Percentiles rank a stretch among this genome's conserved stretches.
Evolutionary conservation across 345 rosid species (phyloP).

Genomic region (Turnera subulata): DNA sequence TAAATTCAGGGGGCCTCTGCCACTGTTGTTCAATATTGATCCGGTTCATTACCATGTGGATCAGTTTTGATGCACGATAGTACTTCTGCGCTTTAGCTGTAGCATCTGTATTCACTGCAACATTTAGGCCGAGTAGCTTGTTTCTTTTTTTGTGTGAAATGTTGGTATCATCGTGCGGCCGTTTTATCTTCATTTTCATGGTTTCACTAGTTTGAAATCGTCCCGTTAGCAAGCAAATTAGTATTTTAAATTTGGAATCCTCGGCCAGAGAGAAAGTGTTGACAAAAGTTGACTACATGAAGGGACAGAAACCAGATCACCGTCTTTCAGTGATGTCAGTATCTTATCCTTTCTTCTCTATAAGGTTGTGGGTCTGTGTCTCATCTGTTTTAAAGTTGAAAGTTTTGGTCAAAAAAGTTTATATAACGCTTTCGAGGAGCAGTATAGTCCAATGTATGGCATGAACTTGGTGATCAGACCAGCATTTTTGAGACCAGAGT

Average conservation of each 20-base stretch:
- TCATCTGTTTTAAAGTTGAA: background rate
- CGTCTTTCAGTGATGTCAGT: conserved; percentile 9
- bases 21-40: background rate
- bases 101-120: conserved; percentile 1
- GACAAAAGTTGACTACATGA: background rate
- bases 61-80: background rate
- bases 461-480: no score
- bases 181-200: background rate
- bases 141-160: conserved; percentile 1
- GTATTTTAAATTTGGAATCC: conserved; percentile 4
- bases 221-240: background rate
- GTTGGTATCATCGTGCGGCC: no score
- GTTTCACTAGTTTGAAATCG: background rate
- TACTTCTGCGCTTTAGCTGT: conserved; percentile 2
- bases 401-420: conserved; percentile 5
- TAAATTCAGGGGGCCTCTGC: conserved; percentile 2
- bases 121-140: background rate
- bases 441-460: no score
- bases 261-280: conserved; percentile 10
- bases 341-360: conserved; percentile 15
- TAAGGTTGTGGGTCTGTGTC: conserved; percentile 7
- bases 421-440: no score
- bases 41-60: background rate
- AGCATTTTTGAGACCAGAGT: no score
- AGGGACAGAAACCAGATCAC: background rate